Conservation (phyloP, 306 rosid genomes). For the Vicia villosa region DNA sequence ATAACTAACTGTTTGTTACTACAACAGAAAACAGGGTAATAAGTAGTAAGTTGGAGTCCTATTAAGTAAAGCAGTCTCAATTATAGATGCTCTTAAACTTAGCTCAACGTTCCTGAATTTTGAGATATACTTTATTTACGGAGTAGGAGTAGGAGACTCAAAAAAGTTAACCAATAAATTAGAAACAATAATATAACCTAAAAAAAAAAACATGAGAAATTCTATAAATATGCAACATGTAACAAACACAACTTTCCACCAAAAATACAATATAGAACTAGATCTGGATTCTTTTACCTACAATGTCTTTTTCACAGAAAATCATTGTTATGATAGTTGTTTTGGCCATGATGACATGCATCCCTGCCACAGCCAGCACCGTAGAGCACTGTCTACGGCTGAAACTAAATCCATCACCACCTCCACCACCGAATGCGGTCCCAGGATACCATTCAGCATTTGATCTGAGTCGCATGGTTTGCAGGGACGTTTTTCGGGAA, state of each 20-base stretch:
- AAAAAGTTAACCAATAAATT: background rate
- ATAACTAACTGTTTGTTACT: no score
- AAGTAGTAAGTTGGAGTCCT: no score
- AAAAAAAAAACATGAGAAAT: background rate
- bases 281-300: background rate
- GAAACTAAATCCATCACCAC: background rate
- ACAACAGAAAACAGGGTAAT: no score
- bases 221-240: constrained; percentile 19
- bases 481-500: constrained; percentile 26
- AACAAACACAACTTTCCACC: background rate
- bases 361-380: background rate
- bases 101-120: no score
- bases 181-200: background rate
- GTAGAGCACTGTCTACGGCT: constrained; percentile 28
- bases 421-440: background rate
- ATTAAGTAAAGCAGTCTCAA: no score
- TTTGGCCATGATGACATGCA: background rate
- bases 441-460: background rate
- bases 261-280: background rate
- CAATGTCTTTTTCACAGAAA: constrained; percentile 4
- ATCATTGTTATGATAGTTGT: background rate
- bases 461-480: background rate
- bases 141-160: background rate
- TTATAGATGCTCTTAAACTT: no score
- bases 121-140: no score